These are phyloP conservation scores for Pestalotiopsis sp. DNA, from an alignment of 2,329 filamentous ascomycete genomes.

Conservation along the genomic window DNA sequence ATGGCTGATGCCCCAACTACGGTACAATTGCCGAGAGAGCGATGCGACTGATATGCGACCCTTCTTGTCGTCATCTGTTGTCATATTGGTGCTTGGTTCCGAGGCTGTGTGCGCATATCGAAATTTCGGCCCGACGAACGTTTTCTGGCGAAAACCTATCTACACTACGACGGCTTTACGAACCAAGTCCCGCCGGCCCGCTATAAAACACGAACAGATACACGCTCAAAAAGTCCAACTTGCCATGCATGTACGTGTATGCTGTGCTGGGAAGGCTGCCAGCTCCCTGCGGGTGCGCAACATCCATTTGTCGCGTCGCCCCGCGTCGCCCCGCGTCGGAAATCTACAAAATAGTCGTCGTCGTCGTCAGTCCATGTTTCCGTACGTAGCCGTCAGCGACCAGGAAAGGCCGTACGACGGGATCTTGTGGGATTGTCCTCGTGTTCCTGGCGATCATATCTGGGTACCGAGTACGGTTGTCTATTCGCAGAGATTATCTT, in stretches of 20 bases:
- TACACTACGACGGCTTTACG: neutral
- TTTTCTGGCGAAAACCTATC: neutral
- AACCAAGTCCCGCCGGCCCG: neutral
- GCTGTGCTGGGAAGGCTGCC: neutral
- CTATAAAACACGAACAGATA: neutral
- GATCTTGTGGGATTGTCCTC: neutral
- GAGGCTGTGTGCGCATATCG: constrained; percentile 4
- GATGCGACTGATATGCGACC: constrained; percentile 1
- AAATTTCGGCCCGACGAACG: constrained; percentile 4
- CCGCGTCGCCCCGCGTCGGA: neutral
- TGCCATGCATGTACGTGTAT: neutral
- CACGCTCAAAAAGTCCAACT: neutral
- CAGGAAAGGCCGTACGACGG: neutral
- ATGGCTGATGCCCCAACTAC: neutral
- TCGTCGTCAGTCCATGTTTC: neutral
- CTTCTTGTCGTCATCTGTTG: neutral
- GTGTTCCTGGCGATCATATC: neutral
- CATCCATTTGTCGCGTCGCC: neutral
- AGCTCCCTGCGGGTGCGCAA: neutral
- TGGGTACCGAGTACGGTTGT: neutral
- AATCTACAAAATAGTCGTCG: neutral
- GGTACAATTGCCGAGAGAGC: neutral
- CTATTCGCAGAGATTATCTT: neutral
- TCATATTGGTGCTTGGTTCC: neutral
- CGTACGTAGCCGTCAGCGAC: neutral